These are phyloP conservation scores for Auxenochlorella pyrenoidosa DNA, from an alignment of 139 green algal genomes.

Conservation along the genomic window DNA sequence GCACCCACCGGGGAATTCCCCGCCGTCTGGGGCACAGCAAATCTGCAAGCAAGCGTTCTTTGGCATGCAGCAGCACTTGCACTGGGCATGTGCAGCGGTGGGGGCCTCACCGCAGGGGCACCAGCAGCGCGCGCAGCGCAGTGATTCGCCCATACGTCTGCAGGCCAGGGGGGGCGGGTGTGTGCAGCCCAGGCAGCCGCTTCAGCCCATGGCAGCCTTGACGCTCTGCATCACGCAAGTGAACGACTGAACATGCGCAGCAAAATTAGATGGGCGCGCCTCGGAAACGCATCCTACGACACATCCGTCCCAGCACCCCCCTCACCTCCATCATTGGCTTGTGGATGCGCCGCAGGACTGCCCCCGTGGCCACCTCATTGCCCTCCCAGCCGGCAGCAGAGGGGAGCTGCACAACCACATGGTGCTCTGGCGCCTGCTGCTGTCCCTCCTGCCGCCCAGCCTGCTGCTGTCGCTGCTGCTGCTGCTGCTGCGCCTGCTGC, in stretches of 20 bases:
- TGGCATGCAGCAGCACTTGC: no score
- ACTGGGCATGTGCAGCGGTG: no score
- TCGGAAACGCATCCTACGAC: background rate
- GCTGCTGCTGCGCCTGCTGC: background rate
- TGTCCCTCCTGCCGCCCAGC: background rate
- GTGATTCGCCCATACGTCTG: constrained; percentile 9
- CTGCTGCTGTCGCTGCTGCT: background rate
- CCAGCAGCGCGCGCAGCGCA: constrained; percentile 5
- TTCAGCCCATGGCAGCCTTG: no score
- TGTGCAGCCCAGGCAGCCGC: background rate
- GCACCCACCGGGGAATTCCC: no score
- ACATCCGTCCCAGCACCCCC: background rate
- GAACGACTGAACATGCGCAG: no score
- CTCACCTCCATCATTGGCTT: constrained; percentile 25
- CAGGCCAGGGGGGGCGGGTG: background rate
- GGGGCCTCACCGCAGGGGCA: constrained; percentile 2
- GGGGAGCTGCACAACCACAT: background rate
- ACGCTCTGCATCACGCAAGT: no score
- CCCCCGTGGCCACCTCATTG: constrained; percentile 18
- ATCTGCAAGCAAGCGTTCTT: no score
- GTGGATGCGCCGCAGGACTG: constrained; percentile 14
- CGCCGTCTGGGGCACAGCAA: no score
- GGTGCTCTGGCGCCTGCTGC: background rate
- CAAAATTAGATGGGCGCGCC: no score
- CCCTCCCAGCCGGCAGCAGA: background rate